These are phyloP conservation scores for Scedosporium boydii DNA, from an alignment of 2,329 filamentous ascomycete genomes.

Conservation along the genomic window DNA sequence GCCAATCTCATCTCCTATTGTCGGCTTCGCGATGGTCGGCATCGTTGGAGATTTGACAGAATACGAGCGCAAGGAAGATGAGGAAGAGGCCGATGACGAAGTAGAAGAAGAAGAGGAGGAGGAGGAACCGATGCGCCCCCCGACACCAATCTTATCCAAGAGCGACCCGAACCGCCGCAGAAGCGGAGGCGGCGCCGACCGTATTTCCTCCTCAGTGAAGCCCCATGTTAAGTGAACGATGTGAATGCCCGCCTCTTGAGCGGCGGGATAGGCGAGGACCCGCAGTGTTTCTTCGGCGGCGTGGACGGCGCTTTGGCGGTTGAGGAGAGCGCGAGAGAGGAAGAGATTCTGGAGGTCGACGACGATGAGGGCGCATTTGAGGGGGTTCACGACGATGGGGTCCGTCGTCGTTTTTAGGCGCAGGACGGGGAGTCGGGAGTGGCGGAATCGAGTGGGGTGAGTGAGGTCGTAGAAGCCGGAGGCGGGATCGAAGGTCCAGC, in stretches of 20 bases:
- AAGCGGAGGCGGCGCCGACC: constrained; percentile 37
- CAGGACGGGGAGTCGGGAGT: constrained; percentile 7
- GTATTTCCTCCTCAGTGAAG: constrained; percentile 39
- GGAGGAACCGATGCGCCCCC: neutral
- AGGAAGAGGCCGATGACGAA: neutral
- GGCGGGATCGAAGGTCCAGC: constrained; percentile 8
- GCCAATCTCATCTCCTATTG: constrained; percentile 34
- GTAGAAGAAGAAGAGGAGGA: neutral
- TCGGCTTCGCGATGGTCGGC: neutral
- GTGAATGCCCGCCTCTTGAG: constrained; percentile 12
- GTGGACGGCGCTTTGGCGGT: constrained; percentile 11
- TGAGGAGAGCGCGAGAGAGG: constrained; percentile 17
- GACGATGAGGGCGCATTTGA: constrained; percentile 35
- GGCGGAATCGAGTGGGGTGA: constrained; percentile 8
- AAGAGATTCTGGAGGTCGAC: constrained; percentile 47
- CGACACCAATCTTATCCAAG: neutral
- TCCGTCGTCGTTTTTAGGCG: constrained; percentile 16
- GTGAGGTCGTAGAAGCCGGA: constrained; percentile 16
- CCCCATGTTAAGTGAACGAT: constrained; percentile 50
- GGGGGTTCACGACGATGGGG: constrained; percentile 27
- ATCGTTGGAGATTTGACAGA: neutral
- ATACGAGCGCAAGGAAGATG: neutral
- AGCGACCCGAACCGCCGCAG: constrained; percentile 32
- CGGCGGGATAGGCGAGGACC: constrained; percentile 7
- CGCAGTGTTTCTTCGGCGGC: constrained; percentile 6